Evolutionary conservation across 257 asterid species (phyloP), one percentile per base, ranked within the genome.

Genomic region (Lantana camara): DNA sequence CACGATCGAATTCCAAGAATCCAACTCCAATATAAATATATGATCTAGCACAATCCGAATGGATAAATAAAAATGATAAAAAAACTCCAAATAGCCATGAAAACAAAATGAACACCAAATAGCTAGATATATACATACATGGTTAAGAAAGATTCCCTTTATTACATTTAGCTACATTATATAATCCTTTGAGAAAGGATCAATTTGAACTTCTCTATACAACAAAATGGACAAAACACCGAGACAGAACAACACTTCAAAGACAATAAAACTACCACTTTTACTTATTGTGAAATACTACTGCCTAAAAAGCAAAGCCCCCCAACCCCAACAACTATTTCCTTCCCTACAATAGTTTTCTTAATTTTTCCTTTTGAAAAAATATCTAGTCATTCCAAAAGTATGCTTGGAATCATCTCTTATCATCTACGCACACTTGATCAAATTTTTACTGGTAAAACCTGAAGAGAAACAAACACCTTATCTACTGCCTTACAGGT

Each of bases 141-240:
- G 60, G 32, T 63, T 40, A 15, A 23, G 38, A 66, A 58, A 35
- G 63, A 47, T 65, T 41, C 67, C 45, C 75, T 37, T 73, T 71
- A 63, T 80, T 63, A 70, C 72, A 76, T 44, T 65, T 42, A 65
- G 12, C 55, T 79, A 40, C 53, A 69, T 45, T 7, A 30, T 30
- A 30, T 30, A 30, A 65, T 40, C 47, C 23, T 65, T 58, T 21
- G 47, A 41, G 23, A 60, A 58, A 70, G 74, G 29, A 4, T 57
- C 69, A 27, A 27, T 27, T 29, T 53, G 70, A 40, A 52, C 66
- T 60, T 12, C 70, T 60, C 12, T 20, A 22, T 29, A 5, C 73
- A 49, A 38, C 49, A 78, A 52, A 68, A 65, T 44, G 46, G 40
- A 52, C 49, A 60, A 57, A 21, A n/a, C 11, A 35, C 57, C 48